A percentile compares a stretch with the other conserved stretches of the same genome.
These are phyloP conservation scores for Pichia insulana DNA, from an alignment of 805 yeast genomes.

Conservation along the genomic window DNA sequence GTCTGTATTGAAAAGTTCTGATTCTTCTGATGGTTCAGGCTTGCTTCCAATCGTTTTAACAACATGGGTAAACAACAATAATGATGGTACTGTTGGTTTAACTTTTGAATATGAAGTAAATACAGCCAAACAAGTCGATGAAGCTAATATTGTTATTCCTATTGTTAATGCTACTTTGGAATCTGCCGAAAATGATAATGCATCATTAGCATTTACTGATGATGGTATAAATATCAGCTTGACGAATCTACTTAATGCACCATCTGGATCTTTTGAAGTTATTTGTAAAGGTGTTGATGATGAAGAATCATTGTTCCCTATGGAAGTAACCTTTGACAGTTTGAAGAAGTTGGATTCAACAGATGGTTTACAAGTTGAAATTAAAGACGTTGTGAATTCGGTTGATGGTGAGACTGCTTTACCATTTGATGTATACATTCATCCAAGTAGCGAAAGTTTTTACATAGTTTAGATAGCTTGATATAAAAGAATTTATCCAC, in stretches of 20 bases:
- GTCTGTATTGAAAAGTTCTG: constrained; percentile 41
- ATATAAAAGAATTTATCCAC: background rate
- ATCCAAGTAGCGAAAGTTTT: constrained; percentile 50
- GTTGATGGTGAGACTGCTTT: constrained; percentile 33
- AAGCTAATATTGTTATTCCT: constrained; percentile 56
- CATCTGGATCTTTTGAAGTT: constrained; percentile 73
- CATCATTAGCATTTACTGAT: constrained; percentile 48
- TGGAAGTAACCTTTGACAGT: constrained; percentile 56
- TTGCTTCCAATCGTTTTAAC: constrained; percentile 63
- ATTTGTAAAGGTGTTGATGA: constrained; percentile 54
- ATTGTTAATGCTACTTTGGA: constrained; percentile 46
- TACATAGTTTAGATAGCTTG: constrained; percentile 32
- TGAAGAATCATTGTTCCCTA: constrained; percentile 86
- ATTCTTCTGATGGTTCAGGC: constrained; percentile 46
- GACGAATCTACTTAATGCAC: constrained; percentile 37
- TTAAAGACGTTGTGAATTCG: constrained; percentile 54
- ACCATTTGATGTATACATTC: constrained; percentile 61
- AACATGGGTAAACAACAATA: constrained; percentile 70
- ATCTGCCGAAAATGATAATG: constrained; percentile 46
- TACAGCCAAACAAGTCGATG: constrained; percentile 41
- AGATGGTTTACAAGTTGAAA: constrained; percentile 41
- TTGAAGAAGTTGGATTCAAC: constrained; percentile 22
- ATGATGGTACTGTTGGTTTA: constrained; percentile 54
- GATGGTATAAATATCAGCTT: constrained; percentile 66
- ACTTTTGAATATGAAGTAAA: constrained; percentile 84